Conservation (phyloP, 306 rosid species). For the Prosopis cineraria region DNA sequence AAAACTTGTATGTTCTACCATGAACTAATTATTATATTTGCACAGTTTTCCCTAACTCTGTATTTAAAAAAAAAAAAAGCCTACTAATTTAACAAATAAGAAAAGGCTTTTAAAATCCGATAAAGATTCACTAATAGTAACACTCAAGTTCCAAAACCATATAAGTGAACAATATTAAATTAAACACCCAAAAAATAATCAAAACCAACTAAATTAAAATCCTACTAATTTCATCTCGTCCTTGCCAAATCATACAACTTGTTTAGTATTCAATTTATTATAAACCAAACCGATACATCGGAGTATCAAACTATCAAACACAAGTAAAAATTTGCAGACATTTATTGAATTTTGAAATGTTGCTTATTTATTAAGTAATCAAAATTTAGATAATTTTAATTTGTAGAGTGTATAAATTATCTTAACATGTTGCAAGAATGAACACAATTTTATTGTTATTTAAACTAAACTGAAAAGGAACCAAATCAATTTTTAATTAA, state of each 20-base stretch:
- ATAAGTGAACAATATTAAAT: neutral
- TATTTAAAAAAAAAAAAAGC: too few species aligned
- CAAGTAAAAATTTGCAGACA: neutral
- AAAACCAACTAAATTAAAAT: neutral
- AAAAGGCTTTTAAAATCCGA: too few species aligned
- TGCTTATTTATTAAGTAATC: neutral
- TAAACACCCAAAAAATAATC: neutral
- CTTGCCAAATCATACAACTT: neutral
- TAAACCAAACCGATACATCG: neutral
- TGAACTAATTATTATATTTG: too few species aligned
- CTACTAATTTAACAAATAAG: too few species aligned
- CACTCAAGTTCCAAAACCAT: neutral
- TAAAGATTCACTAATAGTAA: neutral
- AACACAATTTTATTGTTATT: too few species aligned
- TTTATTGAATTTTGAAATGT: neutral
- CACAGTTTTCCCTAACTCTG: too few species aligned
- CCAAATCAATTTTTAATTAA: too few species aligned
- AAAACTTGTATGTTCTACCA: too few species aligned
- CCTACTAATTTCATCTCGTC: neutral
- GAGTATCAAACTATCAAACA: neutral
- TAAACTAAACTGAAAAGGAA: too few species aligned
- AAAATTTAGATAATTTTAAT: neutral
- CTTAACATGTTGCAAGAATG: neutral
- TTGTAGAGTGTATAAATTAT: neutral
- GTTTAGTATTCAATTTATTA: neutral